Conservation (phyloP, 2,329 filamentous ascomycete genomes). For the Mycocentrospora acerina region DNA sequence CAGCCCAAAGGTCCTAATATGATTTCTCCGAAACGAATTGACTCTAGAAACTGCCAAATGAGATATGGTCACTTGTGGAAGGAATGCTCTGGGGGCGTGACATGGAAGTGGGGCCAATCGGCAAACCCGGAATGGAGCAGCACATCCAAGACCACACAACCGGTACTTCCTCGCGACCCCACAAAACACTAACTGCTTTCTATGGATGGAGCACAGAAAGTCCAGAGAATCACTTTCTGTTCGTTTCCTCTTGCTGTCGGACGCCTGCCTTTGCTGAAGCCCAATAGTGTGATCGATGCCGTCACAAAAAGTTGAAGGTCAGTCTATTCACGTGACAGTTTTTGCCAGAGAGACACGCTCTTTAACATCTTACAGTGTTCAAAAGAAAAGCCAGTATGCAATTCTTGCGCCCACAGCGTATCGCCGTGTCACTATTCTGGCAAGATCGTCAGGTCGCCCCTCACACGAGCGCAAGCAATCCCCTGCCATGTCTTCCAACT, state of each 20-base stretch:
- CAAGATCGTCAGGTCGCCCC: conserved; percentile 23
- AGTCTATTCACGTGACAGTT: not conserved
- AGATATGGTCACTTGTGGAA: too few relatives aligned
- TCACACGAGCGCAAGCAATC: conserved; percentile 19
- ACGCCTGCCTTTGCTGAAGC: conserved; percentile 4
- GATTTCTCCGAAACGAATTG: too few relatives aligned
- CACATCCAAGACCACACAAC: too few relatives aligned
- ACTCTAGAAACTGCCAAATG: too few relatives aligned
- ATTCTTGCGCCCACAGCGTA: conserved; percentile 19
- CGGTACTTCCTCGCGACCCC: too few relatives aligned
- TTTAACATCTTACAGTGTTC: conserved; percentile 17
- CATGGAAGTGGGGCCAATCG: too few relatives aligned
- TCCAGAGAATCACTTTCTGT: conserved; percentile 17
- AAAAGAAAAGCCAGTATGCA: conserved; percentile 24
- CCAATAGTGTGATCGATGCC: conserved; percentile 24
- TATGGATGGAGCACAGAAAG: conserved; percentile 29
- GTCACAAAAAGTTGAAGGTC: conserved; percentile 27
- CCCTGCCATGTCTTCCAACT: not conserved
- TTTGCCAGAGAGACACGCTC: not conserved
- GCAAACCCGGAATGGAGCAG: too few relatives aligned
- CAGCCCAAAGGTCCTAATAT: too few relatives aligned
- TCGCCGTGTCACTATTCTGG: conserved; percentile 26
- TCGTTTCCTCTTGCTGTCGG: not conserved
- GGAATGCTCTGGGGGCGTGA: too few relatives aligned
- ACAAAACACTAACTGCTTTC: not conserved